Evolutionary conservation across 768 basidiomycete species (phyloP).

Genomic region (Pisolithus marmoratus): DNA sequence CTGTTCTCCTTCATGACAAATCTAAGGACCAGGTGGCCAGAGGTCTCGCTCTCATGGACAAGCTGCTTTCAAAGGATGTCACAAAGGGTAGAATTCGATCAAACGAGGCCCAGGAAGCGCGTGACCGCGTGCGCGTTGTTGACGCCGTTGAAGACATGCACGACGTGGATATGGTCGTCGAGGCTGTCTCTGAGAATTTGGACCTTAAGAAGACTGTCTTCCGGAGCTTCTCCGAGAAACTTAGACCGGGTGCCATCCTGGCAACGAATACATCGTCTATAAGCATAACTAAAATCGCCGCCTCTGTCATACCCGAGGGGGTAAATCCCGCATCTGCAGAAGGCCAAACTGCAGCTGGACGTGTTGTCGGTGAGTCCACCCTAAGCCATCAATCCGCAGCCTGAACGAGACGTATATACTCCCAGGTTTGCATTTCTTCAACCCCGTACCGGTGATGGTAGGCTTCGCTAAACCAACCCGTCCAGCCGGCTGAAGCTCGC

Average conservation of each 20-base stretch:
- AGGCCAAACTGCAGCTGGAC: conserved; percentile 57
- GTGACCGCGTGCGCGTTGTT: conserved; percentile 58
- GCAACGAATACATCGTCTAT: conserved; percentile 94
- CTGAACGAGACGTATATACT: background rate
- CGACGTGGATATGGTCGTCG: conserved; percentile 88
- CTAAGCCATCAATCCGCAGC: background rate
- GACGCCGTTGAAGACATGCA: conserved; percentile 55
- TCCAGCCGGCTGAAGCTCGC: no score
- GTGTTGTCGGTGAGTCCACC: conserved; percentile 67
- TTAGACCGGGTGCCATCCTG: conserved; percentile 72
- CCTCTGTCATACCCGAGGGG: conserved; percentile 60
- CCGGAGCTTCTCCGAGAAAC: conserved; percentile 54
- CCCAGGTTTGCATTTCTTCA: conserved; percentile 88
- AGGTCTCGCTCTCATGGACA: conserved; percentile 71
- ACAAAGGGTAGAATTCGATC: conserved; percentile 69
- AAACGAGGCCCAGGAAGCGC: conserved; percentile 68
- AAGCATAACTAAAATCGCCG: conserved; percentile 90
- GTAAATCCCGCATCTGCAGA: conserved; percentile 52
- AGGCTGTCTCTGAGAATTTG: conserved; percentile 88
- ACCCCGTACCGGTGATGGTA: conserved; percentile 96
- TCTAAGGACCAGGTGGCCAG: conserved; percentile 68
- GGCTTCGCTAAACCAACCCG: conserved; percentile 12
- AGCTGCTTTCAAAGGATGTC: conserved; percentile 85
- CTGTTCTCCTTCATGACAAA: conserved; percentile 81
- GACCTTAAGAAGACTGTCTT: conserved; percentile 78